phyloP scores from a whole-genome alignment of 306 rosid genomes.

The Senna siamea region DNA sequence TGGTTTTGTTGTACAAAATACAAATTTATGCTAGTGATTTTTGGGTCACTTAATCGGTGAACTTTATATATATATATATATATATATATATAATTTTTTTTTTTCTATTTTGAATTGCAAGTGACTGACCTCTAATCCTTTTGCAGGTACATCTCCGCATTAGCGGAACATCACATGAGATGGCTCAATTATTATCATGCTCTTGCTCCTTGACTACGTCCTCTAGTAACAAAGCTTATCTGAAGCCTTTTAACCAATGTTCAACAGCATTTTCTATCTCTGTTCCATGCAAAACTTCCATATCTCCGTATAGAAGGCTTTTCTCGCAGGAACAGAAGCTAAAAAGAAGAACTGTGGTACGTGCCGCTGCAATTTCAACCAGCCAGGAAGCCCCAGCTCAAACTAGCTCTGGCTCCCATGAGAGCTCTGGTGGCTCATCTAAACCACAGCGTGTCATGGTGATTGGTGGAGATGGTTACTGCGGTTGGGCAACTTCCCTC shows the following conservation, averaged over 20 bases:
- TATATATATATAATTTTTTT: too few species aligned
- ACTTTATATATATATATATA: too few species aligned
- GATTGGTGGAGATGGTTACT: conserved; percentile 96
- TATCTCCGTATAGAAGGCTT: conserved; percentile 53
- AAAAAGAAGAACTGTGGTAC: conserved; percentile 41
- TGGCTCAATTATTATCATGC: conserved; percentile 82
- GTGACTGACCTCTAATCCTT: conserved; percentile 26
- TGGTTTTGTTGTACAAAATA: conserved; percentile 7
- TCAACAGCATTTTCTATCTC: conserved; percentile 48
- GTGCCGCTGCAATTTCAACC: conserved; percentile 64
- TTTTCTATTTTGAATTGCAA: conserved; percentile 15
- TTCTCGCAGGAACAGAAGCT: conserved; percentile 50
- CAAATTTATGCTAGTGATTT: neutral
- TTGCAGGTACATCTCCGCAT: conserved; percentile 44
- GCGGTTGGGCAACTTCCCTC: conserved; percentile 99
- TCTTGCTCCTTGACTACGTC: conserved; percentile 65
- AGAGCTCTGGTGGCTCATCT: conserved; percentile 47
- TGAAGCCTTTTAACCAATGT: conserved; percentile 51
- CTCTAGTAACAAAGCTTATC: conserved; percentile 55
- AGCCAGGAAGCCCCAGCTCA: conserved; percentile 59
- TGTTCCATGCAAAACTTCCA: conserved; percentile 44
- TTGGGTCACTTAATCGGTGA: neutral
- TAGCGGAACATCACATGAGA: conserved; percentile 41
- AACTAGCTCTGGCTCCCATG: conserved; percentile 44
- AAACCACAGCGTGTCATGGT: conserved; percentile 83